These are phyloP conservation scores for Colletotrichum simmondsii DNA, from an alignment of 2,329 filamentous ascomycete species.

Conservation along the genomic window DNA sequence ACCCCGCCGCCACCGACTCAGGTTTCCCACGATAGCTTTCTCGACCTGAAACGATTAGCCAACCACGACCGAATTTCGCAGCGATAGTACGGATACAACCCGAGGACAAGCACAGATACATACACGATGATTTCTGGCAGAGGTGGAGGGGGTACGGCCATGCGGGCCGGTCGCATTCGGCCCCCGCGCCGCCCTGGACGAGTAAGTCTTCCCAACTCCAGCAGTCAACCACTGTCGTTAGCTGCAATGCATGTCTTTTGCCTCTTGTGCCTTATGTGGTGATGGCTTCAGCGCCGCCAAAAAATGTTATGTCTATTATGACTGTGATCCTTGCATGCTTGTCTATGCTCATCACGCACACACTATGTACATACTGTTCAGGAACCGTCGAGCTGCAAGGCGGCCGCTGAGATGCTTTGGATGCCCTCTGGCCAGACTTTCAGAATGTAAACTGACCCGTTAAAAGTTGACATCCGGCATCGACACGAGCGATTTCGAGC, in stretches of 20 bases:
- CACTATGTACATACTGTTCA: neutral
- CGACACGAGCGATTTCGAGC: conserved; percentile 83
- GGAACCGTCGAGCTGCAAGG: neutral
- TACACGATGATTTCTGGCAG: conserved; percentile 60
- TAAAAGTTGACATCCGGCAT: conserved; percentile 5
- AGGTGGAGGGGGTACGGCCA: conserved; percentile 50
- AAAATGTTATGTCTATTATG: too few relatives aligned
- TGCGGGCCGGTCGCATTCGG: conserved; percentile 52
- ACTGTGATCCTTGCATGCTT: too few relatives aligned
- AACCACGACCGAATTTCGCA: neutral
- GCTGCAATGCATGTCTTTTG: neutral
- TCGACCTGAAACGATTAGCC: conserved; percentile 19
- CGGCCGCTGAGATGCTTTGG: neutral
- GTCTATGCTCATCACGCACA: too few relatives aligned
- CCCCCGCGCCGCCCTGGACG: conserved; percentile 55
- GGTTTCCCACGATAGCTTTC: conserved; percentile 25
- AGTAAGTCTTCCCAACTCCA: conserved; percentile 43
- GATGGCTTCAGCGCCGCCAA: neutral
- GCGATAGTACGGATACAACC: neutral
- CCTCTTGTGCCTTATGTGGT: neutral
- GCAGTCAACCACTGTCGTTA: conserved; percentile 16
- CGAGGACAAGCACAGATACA: neutral
- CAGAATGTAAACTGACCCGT: conserved; percentile 7
- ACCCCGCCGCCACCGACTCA: conserved; percentile 32
- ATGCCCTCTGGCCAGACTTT: neutral